Evolutionary conservation across 345 rosid species (phyloP), one percentile per base, ranked within the genome.

Genomic region (Corymbia maculata): DNA sequence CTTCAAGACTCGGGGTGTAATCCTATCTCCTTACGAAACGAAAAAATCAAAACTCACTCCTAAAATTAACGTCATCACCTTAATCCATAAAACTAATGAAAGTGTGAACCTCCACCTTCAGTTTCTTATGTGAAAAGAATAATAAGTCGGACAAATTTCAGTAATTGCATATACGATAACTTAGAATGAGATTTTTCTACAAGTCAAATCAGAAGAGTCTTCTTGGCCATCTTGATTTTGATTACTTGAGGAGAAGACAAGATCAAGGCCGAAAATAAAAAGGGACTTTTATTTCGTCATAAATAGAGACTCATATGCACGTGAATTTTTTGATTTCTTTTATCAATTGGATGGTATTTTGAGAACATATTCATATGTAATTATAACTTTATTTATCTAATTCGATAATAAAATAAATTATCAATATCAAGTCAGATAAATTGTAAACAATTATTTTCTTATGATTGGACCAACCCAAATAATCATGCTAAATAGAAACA

Each of bases 351-450:
- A 3, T 36, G 28, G 19, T 19, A 9, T 36, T 2, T 17, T 0
- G 4, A 1, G 13, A 16, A 1, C 36, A 70, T 75, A 8, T 6
- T 75, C 0, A 0, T 8, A 3, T 17, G 82, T 0, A 0, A 36
- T 75, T 32, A 19, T 5, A 12, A 75, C 1, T 75, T 75, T 24
- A 19, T 26, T 36, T 17, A 19, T 36, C 8, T 19, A 19, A 32
- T 75, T 42, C 4, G 0, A 70, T 19, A 17, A 70, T 1, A 1
- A 9, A 32, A 70, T 68, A 16, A 15, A 4, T 4, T 8, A 68
- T 16, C 0, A 8, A 0, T 0, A 1, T 32, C 5, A 1, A 14
- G 19, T 4, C 5, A 16, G 2, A 15, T 22, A 13, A 17, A 36
- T 5, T 21, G 13, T 5, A 9, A 75, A 0, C 6, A 75, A 32